Percentiles rank a stretch among this genome's conserved stretches.
phyloP scores from a whole-genome alignment of 164 flowering plant species.

The Amborella trichopoda region DNA sequence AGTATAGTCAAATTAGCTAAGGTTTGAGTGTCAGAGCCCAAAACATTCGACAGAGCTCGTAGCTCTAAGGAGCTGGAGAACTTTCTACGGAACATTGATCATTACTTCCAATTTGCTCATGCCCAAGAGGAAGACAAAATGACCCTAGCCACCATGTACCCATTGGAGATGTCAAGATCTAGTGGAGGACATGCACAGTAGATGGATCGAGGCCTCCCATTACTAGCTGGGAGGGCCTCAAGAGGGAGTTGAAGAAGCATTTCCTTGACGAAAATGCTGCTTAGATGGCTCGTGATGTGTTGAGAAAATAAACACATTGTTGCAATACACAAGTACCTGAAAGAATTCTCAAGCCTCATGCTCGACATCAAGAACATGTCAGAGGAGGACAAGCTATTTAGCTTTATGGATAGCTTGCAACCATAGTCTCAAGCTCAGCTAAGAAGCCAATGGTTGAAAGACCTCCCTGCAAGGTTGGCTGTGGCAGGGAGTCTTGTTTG shows the following conservation, averaged over 20 bases:
- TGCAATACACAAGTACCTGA: constrained; percentile 3
- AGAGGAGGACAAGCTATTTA: constrained; percentile 13
- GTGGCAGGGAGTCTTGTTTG: not conserved
- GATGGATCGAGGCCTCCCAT: not conserved
- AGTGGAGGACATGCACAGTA: not conserved
- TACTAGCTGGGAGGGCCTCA: not conserved
- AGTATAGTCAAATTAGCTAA: no score
- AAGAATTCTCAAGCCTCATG: constrained; percentile 7
- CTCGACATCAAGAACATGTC: constrained; percentile 16
- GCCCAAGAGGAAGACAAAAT: not conserved
- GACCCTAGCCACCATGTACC: constrained; percentile 2
- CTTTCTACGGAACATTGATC: constrained; percentile 9
- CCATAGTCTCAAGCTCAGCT: constrained; percentile 8
- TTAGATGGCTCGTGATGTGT: constrained; percentile 6
- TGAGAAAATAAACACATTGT: constrained; percentile 1
- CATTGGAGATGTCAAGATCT: constrained; percentile 3
- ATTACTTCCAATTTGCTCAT: constrained; percentile 3
- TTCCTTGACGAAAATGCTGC: constrained; percentile 5
- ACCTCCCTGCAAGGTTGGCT: constrained; percentile 1
- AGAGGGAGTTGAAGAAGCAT: constrained; percentile 6
- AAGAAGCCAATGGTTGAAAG: constrained; percentile 4
- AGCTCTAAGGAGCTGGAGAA: constrained; percentile 9
- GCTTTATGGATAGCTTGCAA: constrained; percentile 8
- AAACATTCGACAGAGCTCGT: not conserved
- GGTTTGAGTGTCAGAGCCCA: constrained; percentile 5